Evolutionary conservation across 202 grass and related monocot species (phyloP).

Genomic region (Panicum virgatum): DNA sequence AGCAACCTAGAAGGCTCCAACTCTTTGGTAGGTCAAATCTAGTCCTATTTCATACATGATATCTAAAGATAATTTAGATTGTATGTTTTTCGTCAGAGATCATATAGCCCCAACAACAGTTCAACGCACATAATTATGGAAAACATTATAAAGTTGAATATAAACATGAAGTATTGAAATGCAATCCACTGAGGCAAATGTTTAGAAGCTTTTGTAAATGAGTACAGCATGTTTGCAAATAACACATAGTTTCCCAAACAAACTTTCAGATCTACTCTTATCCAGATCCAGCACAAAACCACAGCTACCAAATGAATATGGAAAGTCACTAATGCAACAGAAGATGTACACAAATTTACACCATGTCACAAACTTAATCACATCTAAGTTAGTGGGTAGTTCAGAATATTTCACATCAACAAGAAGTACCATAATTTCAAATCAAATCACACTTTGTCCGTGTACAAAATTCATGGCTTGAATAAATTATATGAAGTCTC

Average conservation of each 20-base stretch:
- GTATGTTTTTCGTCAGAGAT: not conserved
- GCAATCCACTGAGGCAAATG: not conserved
- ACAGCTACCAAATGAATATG: not conserved
- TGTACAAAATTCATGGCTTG: conserved; percentile 1
- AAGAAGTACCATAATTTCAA: not conserved
- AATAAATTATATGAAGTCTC: conserved; percentile 19
- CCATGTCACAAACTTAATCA: conserved; percentile 8
- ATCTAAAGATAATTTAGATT: not conserved
- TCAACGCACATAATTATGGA: not conserved
- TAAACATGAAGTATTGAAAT: not conserved
- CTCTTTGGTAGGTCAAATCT: conserved; percentile 8
- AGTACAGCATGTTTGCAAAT: not conserved
- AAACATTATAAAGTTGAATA: not conserved
- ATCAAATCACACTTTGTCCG: not conserved
- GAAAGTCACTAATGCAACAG: not conserved
- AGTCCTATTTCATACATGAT: not conserved
- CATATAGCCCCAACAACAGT: not conserved
- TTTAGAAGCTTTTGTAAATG: not conserved
- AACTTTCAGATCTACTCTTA: not conserved
- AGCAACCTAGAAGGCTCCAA: conserved; percentile 16
- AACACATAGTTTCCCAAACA: not conserved
- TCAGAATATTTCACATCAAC: conserved; percentile 24
- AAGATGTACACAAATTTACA: not conserved
- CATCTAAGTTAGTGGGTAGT: not conserved
- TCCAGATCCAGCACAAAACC: not conserved